A percentile compares a stretch with the other conserved stretches of the same genome.
phyloP scores from a whole-genome alignment of 78 protist genomes.

The Dictyostelium purpureum region DNA sequence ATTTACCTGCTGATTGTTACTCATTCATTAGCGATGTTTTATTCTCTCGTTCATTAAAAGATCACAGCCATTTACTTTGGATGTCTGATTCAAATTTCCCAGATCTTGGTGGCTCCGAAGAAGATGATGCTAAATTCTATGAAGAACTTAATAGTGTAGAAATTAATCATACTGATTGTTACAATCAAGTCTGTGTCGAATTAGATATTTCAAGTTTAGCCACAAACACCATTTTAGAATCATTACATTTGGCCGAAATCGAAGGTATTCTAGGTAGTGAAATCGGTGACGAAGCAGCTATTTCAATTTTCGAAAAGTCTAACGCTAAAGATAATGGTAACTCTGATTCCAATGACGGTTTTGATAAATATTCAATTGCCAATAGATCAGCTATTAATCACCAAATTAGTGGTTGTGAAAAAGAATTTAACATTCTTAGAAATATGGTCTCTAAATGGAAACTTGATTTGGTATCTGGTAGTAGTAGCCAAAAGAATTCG shows the following conservation, averaged over 20 bases:
- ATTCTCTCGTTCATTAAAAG: conserved; percentile 68
- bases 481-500: not conserved
- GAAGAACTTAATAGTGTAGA: conserved; percentile 58
- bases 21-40: conserved; percentile 59
- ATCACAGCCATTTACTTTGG: conserved; percentile 84
- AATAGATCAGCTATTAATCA: not conserved
- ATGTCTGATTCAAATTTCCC: conserved; percentile 78
- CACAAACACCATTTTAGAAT: conserved; percentile 87
- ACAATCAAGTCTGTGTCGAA: conserved; percentile 88
- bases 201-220: conserved; percentile 76
- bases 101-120: conserved; percentile 93
- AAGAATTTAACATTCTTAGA: conserved; percentile 78
- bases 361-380: not conserved
- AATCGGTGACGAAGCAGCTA: not conserved
- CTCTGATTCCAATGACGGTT: not conserved
- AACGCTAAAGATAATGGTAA: not conserved
- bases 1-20: conserved; percentile 78
- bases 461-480: conserved; percentile 45
- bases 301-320: not conserved
- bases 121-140: conserved; percentile 86
- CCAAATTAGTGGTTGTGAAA: conserved; percentile 59
- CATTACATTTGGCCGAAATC: conserved; percentile 55
- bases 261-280: conserved; percentile 74
- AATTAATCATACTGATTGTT: conserved; percentile 73
- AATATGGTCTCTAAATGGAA: conserved; percentile 84